phyloP scores from a whole-genome alignment of 23 red algal species.

The Pyropia yezoensis region DNA sequence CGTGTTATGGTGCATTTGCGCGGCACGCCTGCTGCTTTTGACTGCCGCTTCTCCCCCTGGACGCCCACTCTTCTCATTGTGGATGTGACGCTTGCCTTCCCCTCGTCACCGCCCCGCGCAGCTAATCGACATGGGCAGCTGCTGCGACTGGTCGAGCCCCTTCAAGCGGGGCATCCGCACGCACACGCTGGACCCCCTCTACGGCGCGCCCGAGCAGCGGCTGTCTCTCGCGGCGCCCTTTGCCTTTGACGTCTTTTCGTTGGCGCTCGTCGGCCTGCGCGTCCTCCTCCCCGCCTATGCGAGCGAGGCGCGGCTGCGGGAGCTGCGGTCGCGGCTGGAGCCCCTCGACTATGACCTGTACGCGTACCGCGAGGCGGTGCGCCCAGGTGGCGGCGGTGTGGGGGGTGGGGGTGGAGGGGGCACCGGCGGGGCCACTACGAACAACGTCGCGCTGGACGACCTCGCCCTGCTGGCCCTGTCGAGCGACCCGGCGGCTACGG shows the following conservation, averaged over 20 bases:
- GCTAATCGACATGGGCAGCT: constrained; percentile 71
- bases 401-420: neutral
- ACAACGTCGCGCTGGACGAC: no score
- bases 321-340: constrained; percentile 28
- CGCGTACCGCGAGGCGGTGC: neutral
- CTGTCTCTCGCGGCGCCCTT: constrained; percentile 1
- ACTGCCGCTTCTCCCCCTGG: no score
- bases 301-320: constrained; percentile 9
- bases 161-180: constrained; percentile 15
- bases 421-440: neutral
- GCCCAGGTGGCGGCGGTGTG: no score
- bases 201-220: constrained; percentile 57
- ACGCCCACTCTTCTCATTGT: no score
- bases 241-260: constrained; percentile 74
- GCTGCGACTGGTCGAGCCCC: constrained; percentile 21
- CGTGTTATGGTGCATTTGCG: no score
- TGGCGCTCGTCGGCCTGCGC: constrained; percentile 57
- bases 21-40: no score
- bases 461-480: neutral
- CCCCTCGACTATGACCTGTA: constrained; percentile 18
- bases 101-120: neutral
- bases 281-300: constrained; percentile 19
- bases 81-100: no score
- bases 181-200: constrained; percentile 61
- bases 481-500: neutral